Conservation (phyloP, 1,139 yeast species). For the Yamadazyma sp. region DNA sequence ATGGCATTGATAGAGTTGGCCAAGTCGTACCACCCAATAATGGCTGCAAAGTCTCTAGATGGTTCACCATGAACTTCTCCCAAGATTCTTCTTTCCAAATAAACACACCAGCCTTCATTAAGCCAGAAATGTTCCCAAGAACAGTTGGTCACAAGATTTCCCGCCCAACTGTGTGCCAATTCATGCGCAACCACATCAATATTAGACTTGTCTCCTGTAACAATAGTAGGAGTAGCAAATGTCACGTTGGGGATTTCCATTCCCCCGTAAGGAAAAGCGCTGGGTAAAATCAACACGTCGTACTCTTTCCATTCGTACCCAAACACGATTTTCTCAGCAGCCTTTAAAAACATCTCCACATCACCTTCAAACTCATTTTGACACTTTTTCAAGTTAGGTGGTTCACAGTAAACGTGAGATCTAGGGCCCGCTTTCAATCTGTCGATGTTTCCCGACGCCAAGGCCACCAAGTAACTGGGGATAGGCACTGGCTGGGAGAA, state of each 20-base stretch:
- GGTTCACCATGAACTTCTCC: constrained; percentile 77
- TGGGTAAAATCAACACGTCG: constrained; percentile 78
- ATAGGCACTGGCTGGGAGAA: constrained; percentile 81
- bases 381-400: constrained; percentile 63
- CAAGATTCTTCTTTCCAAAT: constrained; percentile 79
- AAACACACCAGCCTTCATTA: constrained; percentile 96
- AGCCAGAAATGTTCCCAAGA: constrained; percentile 96
- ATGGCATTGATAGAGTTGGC: constrained; percentile 62
- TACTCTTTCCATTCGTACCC: constrained; percentile 84
- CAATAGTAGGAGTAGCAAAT: constrained; percentile 86
- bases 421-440: constrained; percentile 81
- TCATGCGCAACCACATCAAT: constrained; percentile 91
- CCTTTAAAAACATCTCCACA: constrained; percentile 72
- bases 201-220: constrained; percentile 82
- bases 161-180: constrained; percentile 90
- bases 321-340: constrained; percentile 81
- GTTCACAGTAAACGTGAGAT: constrained; percentile 80
- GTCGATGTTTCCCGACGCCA: constrained; percentile 80
- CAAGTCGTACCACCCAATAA: constrained; percentile 87
- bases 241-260: constrained; percentile 95
- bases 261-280: constrained; percentile 90
- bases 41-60: constrained; percentile 75
- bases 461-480: constrained; percentile 79
- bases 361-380: constrained; percentile 80
- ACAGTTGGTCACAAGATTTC: constrained; percentile 84